Evolutionary conservation across 2,329 filamentous ascomycete genomes (phyloP).

Genomic region (Cladosporium sphaerospermum): DNA sequence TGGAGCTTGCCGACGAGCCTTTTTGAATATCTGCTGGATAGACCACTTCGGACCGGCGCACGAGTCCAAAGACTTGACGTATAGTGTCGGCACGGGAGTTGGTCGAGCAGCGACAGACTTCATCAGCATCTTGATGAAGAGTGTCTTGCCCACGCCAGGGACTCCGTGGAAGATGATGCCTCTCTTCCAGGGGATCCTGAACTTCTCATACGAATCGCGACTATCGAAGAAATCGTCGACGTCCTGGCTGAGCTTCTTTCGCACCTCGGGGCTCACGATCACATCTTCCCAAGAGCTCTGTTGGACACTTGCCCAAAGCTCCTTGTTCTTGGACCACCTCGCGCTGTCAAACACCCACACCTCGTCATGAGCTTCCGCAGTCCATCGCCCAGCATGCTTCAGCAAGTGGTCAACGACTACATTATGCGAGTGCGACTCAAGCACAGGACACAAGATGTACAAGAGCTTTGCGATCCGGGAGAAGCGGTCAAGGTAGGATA

Average conservation of each 20-base stretch:
- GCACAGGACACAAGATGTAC: neutral
- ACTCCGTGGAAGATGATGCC: constrained; percentile 40
- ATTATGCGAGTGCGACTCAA: neutral
- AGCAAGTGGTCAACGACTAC: neutral
- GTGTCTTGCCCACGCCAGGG: constrained; percentile 39
- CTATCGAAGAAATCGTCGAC: constrained; percentile 36
- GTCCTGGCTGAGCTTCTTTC: constrained; percentile 36
- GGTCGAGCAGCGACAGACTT: constrained; percentile 31
- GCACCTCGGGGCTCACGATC: constrained; percentile 39
- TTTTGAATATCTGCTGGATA: constrained; percentile 50
- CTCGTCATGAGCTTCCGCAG: constrained; percentile 28
- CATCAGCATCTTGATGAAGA: constrained; percentile 36
- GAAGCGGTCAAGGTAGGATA: constrained; percentile 14
- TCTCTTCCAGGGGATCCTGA: constrained; percentile 43
- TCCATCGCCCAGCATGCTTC: constrained; percentile 24
- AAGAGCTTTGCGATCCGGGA: neutral
- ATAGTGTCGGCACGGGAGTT: constrained; percentile 33
- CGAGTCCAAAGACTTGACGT: constrained; percentile 29
- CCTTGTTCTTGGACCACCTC: constrained; percentile 36
- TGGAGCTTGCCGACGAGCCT: constrained; percentile 56
- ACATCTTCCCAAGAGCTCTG: constrained; percentile 41
- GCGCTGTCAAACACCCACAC: constrained; percentile 40
- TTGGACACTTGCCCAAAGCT: constrained; percentile 35
- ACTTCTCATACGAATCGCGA: constrained; percentile 34
- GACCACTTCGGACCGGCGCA: constrained; percentile 23